Evolutionary conservation across 1,284 basidiomycete species (phyloP).

Genomic region (Cutaneotrichosporon cutaneum): DNA sequence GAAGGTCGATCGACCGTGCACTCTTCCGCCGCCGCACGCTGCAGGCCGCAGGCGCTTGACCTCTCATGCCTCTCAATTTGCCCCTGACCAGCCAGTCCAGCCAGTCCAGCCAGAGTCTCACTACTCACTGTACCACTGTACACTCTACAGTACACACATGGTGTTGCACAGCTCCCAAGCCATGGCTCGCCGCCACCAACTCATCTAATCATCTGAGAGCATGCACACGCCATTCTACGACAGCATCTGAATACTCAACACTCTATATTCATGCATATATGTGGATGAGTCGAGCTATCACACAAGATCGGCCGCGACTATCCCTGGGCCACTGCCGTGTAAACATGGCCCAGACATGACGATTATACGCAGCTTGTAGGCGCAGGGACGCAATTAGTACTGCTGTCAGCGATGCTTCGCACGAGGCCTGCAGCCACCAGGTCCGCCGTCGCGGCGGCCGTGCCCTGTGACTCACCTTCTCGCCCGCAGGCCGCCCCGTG

Average conservation of each 20-base stretch:
- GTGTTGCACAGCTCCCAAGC: too few relatives aligned
- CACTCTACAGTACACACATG: too few relatives aligned
- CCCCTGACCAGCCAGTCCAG: not conserved
- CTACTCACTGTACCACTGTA: too few relatives aligned
- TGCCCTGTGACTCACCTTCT: conserved; percentile 34
- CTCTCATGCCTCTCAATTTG: too few relatives aligned
- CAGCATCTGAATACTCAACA: too few relatives aligned
- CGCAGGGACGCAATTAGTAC: not conserved
- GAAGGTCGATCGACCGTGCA: not conserved
- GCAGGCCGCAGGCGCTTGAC: too few relatives aligned
- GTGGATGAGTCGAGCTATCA: not conserved
- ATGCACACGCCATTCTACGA: not conserved
- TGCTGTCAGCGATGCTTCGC: not conserved
- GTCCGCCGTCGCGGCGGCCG: not conserved
- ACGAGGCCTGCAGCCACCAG: not conserved
- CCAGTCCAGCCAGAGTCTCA: too few relatives aligned
- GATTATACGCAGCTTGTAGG: not conserved
- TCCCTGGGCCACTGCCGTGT: too few relatives aligned
- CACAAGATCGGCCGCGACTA: not conserved
- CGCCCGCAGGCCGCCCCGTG: conserved; percentile 48
- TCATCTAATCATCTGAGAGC: too few relatives aligned
- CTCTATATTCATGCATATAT: conserved; percentile 5
- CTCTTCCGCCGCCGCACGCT: too few relatives aligned
- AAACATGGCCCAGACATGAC: too few relatives aligned
- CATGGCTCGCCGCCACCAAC: too few relatives aligned